Evolutionary conservation across 1,284 basidiomycete species (phyloP).

Genomic region (Cystobasidium slooffiae): DNA sequence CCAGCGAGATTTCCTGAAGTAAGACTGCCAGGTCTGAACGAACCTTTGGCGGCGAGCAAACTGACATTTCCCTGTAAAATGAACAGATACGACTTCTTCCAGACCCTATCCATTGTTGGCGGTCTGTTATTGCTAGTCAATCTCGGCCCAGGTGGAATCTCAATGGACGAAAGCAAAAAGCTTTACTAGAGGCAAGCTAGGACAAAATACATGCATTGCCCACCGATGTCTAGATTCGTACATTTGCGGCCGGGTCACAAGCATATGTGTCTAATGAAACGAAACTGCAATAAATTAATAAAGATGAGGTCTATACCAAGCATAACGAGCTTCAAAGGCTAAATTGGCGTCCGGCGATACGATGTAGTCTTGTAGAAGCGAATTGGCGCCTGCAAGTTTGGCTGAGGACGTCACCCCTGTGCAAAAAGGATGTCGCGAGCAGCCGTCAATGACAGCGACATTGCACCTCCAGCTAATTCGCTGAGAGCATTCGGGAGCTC

Average conservation of each 20-base stretch:
- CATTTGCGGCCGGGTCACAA: background rate
- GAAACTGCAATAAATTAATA: too few species aligned
- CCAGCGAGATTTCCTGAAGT: constrained; percentile 96
- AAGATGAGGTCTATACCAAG: too few species aligned
- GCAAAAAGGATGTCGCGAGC: too few species aligned
- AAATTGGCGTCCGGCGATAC: too few species aligned
- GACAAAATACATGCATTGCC: background rate
- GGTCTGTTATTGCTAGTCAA: constrained; percentile 96
- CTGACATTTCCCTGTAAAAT: constrained; percentile 50
- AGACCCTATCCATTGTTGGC: constrained; percentile 82
- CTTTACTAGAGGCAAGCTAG: constrained; percentile 16
- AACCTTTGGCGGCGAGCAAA: constrained; percentile 38
- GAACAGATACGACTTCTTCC: constrained; percentile 85
- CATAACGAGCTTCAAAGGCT: too few species aligned
- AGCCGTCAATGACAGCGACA: too few species aligned
- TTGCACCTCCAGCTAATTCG: too few species aligned
- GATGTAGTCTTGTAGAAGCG: too few species aligned
- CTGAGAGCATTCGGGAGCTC: background rate
- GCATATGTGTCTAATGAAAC: too few species aligned
- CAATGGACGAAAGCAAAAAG: constrained; percentile 99
- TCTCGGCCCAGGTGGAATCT: constrained; percentile 95
- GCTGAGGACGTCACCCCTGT: too few species aligned
- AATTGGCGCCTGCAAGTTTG: too few species aligned
- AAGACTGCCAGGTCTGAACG: constrained; percentile 51
- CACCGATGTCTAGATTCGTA: background rate